Percentiles rank a stretch among this genome's conserved stretches.
These are phyloP conservation scores for Jackrogersella minutella DNA, from an alignment of 495 filamentous ascomycete species.

Conservation along the genomic window DNA sequence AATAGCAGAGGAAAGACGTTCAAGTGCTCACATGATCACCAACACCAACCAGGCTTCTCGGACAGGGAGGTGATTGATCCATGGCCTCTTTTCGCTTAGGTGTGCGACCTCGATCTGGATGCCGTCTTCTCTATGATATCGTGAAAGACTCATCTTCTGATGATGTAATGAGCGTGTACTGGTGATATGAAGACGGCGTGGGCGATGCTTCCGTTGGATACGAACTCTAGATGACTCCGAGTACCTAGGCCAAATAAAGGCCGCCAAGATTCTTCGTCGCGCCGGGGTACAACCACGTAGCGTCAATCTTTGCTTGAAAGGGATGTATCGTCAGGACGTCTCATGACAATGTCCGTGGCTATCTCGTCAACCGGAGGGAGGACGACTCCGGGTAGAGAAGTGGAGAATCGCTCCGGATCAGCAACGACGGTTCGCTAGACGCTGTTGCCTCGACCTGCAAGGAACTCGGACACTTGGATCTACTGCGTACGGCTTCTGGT, in stretches of 20 bases:
- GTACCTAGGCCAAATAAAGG: constrained; percentile 32
- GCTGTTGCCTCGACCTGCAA: constrained; percentile 29
- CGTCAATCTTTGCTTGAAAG: constrained; percentile 38
- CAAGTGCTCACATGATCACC: constrained; percentile 14
- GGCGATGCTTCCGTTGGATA: constrained; percentile 7
- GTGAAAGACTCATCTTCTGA: neutral
- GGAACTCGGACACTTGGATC: constrained; percentile 31
- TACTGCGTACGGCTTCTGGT: constrained; percentile 24
- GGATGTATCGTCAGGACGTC: constrained; percentile 23
- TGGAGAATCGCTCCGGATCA: constrained; percentile 36
- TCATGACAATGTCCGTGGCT: constrained; percentile 27
- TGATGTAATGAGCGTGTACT: neutral
- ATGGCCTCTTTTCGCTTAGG: constrained; percentile 3
- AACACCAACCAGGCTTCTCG: neutral
- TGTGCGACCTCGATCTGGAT: constrained; percentile 9
- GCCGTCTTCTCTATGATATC: neutral
- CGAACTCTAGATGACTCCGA: constrained; percentile 27
- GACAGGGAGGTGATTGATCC: neutral
- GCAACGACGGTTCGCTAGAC: constrained; percentile 25
- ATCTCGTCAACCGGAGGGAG: constrained; percentile 32
- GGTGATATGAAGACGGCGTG: constrained; percentile 5
- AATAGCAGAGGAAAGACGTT: constrained; percentile 2
- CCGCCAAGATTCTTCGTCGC: constrained; percentile 25
- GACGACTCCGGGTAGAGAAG: constrained; percentile 28
- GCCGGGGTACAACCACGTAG: constrained; percentile 31